Base-by-base conservation (phyloP, 768 basidiomycete species). In the Galerina marginata region DNA sequence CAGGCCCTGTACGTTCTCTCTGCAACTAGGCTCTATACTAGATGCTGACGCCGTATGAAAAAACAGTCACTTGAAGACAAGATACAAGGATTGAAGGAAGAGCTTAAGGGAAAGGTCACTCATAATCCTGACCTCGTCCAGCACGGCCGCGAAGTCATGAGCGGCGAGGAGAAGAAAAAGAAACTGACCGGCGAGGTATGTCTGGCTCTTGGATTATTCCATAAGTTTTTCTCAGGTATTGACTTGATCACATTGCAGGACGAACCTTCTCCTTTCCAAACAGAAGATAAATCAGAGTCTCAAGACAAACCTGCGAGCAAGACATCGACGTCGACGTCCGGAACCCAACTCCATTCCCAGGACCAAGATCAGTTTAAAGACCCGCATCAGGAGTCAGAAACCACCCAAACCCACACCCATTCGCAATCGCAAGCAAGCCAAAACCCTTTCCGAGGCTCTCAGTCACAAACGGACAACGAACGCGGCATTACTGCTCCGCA, bases 1-100 rank as follows among this genome's bases (percentile, higher is more conserved):
- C 64, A 20, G 68, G 68, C 14, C 69, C 80, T 14, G 80, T 81
- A 61, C 44, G 77, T 70, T 26, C 15, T 26, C 15, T 52, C 3
- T 25, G 9, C 50, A 43, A 44, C 45, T 26, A 42, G 20, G 6
- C 7, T 45, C 15, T 3, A 20, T 58, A 25, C 15, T 23, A 15
- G 20, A 36, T 45, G 7, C 38, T 56, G 12, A 51, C 61, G 26
- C 16, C 59, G 15, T 47, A 26, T 23, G 11, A n/a, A 49, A 33
- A 33, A 14, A 46, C 36, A 74, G 71, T 68, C 65, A 1, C 59
- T 73, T 3, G 65, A 63, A 50, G 73, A 73, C 14, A 74, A 69
- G 52, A 60, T 71, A 1, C 50, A 45, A 29, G 72, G 72, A 1
- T 14, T 72, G 23, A 72, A 66, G 52, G 71, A 73, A 26, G 68